These are phyloP conservation scores for Xylaria curta DNA, from an alignment of 495 filamentous ascomycete genomes.

Conservation along the genomic window DNA sequence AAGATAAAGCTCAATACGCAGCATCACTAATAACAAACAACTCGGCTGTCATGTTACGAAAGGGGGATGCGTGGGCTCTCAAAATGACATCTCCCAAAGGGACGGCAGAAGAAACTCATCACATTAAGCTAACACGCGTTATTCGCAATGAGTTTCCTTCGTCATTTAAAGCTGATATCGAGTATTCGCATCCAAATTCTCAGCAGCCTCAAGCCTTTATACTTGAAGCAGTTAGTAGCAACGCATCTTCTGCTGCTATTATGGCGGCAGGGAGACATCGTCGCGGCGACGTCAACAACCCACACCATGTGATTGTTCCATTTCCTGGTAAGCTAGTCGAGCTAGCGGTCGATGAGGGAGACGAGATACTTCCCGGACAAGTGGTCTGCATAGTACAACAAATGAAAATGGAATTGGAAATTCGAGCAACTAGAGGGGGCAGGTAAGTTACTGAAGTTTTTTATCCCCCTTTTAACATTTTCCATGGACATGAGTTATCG, in stretches of 20 bases:
- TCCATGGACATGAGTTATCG: not conserved
- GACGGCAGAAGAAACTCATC: slow-evolving; percentile 37
- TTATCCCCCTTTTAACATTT: not conserved
- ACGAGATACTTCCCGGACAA: slow-evolving; percentile 58
- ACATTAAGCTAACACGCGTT: slow-evolving; percentile 60
- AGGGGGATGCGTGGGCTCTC: slow-evolving; percentile 64
- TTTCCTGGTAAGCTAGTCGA: slow-evolving; percentile 66
- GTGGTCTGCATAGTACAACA: slow-evolving; percentile 68
- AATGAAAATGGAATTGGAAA: slow-evolving; percentile 74
- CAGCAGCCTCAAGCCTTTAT: slow-evolving; percentile 45
- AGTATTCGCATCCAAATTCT: slow-evolving; percentile 56
- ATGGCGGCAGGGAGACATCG: slow-evolving; percentile 54
- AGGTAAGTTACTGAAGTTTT: not conserved
- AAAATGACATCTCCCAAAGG: slow-evolving; percentile 46
- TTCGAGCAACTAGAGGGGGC: slow-evolving; percentile 57
- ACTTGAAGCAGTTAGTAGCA: slow-evolving; percentile 55
- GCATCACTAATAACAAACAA: slow-evolving; percentile 1
- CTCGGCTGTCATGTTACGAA: slow-evolving; percentile 56
- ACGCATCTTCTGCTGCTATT: slow-evolving; percentile 55
- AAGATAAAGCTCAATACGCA: not conserved
- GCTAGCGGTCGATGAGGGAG: slow-evolving; percentile 60
- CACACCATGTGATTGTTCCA: slow-evolving; percentile 62
- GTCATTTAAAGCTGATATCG: slow-evolving; percentile 59
- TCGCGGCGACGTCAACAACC: slow-evolving; percentile 57
- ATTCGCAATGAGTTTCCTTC: slow-evolving; percentile 65